phyloP scores from a whole-genome alignment of 176 grass and related monocot species.

The Juncus inflexus region DNA sequence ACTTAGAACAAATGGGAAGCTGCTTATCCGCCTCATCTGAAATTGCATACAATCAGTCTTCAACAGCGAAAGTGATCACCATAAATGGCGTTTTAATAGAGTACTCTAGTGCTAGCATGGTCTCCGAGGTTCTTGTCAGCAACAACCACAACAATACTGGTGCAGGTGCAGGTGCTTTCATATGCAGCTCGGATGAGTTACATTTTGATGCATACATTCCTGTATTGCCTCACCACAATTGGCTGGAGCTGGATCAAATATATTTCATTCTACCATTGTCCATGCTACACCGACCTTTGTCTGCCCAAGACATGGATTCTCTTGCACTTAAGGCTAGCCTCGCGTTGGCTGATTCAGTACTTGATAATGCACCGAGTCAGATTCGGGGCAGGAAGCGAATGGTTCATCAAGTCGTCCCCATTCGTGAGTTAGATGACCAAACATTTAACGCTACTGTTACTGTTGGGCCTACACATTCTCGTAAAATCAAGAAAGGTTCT shows the following conservation, averaged over 20 bases:
- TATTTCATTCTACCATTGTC: constrained; percentile 53
- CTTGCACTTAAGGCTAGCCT: constrained; percentile 49
- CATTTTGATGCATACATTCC: constrained; percentile 26
- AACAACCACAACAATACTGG: too few relatives aligned
- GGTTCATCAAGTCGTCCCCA: constrained; percentile 18
- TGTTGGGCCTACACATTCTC: too few relatives aligned
- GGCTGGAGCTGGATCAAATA: constrained; percentile 37
- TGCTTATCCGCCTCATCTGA: background rate
- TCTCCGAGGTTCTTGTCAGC: too few relatives aligned
- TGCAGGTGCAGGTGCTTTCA: constrained; percentile 19
- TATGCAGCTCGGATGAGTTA: constrained; percentile 78
- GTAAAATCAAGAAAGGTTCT: too few relatives aligned
- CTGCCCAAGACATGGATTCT: constrained; percentile 45
- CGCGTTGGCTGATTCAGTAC: constrained; percentile 13
- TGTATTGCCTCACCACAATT: constrained; percentile 26
- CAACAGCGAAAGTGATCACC: constrained; percentile 12
- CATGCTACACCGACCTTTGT: constrained; percentile 30
- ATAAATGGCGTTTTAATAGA: background rate
- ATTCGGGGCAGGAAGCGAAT: background rate
- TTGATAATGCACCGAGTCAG: background rate
- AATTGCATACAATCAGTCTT: background rate
- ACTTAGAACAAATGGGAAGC: background rate
- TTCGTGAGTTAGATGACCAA: background rate
- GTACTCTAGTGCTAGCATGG: background rate
- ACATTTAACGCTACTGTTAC: too few relatives aligned